Conservation (phyloP, 805 yeast genomes). For the Candida ascalaphidarum region DNA sequence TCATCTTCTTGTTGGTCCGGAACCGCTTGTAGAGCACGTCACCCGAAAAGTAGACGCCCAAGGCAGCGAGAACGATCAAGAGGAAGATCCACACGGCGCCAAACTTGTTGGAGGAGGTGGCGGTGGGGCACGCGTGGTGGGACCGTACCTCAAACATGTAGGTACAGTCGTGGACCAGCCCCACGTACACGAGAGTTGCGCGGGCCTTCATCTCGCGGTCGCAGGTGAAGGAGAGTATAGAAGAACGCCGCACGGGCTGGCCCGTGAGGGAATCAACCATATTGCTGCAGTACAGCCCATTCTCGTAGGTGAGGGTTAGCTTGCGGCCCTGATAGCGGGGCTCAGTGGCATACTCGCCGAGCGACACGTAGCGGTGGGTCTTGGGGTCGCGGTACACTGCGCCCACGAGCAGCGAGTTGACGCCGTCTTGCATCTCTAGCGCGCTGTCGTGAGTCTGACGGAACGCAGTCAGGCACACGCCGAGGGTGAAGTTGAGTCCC, state of each 20-base stretch:
- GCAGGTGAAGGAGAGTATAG: slow-evolving; percentile 66
- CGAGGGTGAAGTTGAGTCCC: slow-evolving; percentile 64
- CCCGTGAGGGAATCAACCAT: slow-evolving; percentile 33
- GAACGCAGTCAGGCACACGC: slow-evolving; percentile 58
- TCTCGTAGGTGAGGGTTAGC: slow-evolving; percentile 57
- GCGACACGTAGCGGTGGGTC: slow-evolving; percentile 37
- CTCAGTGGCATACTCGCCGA: slow-evolving; percentile 52
- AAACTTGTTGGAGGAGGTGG: slow-evolving; percentile 12
- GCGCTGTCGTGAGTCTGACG: slow-evolving; percentile 19
- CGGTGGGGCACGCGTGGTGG: slow-evolving; percentile 79
- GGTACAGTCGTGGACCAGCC: slow-evolving; percentile 67
- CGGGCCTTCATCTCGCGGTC: slow-evolving; percentile 63
- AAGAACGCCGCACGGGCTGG: slow-evolving; percentile 44
- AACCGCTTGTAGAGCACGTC: slow-evolving; percentile 17
- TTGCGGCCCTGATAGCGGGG: slow-evolving; percentile 70
- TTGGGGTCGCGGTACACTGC: slow-evolving; percentile 44
- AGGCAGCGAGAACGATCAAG: slow-evolving; percentile 36
- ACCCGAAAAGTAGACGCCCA: slow-evolving; percentile 30
- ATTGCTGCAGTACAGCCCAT: slow-evolving; percentile 53
- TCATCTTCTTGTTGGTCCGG: too few species aligned
- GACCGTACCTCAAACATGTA: slow-evolving; percentile 81
- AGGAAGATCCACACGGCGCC: slow-evolving; percentile 44
- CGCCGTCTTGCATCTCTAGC: slow-evolving; percentile 28
- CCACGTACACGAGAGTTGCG: slow-evolving; percentile 63
- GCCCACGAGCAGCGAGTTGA: slow-evolving; percentile 41